A percentile compares a stretch with the other conserved stretches of the same genome.
Evolutionary conservation across 176 grass and related monocot genomes (phyloP).

Genomic region (Pontederia paniculata): DNA sequence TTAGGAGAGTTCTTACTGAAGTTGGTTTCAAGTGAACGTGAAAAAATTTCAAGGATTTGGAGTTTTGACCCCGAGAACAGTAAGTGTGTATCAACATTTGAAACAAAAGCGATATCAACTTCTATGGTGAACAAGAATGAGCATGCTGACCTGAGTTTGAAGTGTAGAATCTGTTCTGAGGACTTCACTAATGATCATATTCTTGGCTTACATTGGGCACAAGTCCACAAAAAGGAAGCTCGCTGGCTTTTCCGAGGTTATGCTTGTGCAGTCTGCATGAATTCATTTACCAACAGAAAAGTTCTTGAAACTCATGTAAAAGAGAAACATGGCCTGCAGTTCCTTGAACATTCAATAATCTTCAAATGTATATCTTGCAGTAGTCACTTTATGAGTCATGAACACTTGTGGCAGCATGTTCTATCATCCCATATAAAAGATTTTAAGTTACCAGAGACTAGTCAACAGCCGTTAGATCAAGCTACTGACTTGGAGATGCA

Average conservation of each 20-base stretch:
- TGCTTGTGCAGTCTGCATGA: slow-evolving; percentile 89
- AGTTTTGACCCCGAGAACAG: slow-evolving; percentile 38
- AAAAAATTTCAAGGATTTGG: slow-evolving; percentile 70
- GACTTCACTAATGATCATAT: slow-evolving; percentile 57
- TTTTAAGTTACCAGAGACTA: slow-evolving; percentile 45
- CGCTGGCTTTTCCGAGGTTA: slow-evolving; percentile 93
- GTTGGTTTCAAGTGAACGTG: slow-evolving; percentile 71
- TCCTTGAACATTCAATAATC: slow-evolving; percentile 69
- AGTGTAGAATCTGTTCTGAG: slow-evolving; percentile 76
- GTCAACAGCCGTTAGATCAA: slow-evolving; percentile 31
- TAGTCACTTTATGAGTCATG: slow-evolving; percentile 67
- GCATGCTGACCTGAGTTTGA: slow-evolving; percentile 26
- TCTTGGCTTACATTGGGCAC: slow-evolving; percentile 72
- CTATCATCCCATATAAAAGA: slow-evolving; percentile 64
- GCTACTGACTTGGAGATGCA: slow-evolving; percentile 33
- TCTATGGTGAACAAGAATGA: slow-evolving; percentile 16
- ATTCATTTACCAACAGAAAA: slow-evolving; percentile 84
- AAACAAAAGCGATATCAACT: slow-evolving; percentile 22
- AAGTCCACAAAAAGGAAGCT: slow-evolving; percentile 80
- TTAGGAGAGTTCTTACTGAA: slow-evolving; percentile 75
- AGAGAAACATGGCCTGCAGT: slow-evolving; percentile 69
- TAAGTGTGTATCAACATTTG: slow-evolving; percentile 30
- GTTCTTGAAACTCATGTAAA: slow-evolving; percentile 79
- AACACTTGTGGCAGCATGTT: slow-evolving; percentile 84
- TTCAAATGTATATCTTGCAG: slow-evolving; percentile 80